phyloP scores from a whole-genome alignment of 768 basidiomycete species.

The Solioccasus polychromus region DNA sequence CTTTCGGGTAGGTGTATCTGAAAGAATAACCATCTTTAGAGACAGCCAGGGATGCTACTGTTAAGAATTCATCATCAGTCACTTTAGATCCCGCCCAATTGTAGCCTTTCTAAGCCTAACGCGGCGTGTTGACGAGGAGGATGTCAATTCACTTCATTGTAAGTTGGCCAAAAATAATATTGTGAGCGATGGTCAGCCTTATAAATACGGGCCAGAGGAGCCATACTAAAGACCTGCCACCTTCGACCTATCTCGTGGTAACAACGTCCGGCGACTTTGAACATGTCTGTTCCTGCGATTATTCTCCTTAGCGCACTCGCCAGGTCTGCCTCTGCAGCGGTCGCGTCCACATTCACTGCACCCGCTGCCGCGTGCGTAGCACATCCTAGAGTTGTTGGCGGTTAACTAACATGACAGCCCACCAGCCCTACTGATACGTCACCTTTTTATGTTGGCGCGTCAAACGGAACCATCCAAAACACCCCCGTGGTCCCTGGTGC shows the following conservation, averaged over 20 bases:
- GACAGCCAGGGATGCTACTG: not conserved
- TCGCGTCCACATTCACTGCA: conserved; percentile 20
- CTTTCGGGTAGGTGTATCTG: not conserved
- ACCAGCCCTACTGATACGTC: conserved; percentile 23
- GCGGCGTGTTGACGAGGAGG: not conserved
- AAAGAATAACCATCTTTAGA: not conserved
- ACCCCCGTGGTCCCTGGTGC: conserved; percentile 37
- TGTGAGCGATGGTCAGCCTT: not conserved
- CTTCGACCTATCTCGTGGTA: not conserved
- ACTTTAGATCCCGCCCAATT: not conserved
- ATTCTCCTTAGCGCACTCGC: conserved; percentile 17
- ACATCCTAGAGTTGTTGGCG: not conserved
- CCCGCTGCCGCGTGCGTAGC: conserved; percentile 22
- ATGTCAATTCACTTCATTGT: not conserved
- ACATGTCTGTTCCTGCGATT: conserved; percentile 8
- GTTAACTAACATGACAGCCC: conserved; percentile 1
- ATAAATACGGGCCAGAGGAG: conserved; percentile 7
- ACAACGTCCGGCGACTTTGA: not conserved
- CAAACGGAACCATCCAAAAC: conserved; percentile 41
- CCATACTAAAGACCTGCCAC: not conserved
- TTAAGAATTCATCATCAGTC: not conserved
- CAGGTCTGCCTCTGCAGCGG: conserved; percentile 12
- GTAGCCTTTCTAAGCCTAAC: not conserved
- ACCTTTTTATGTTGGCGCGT: conserved; percentile 39
- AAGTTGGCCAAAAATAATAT: not conserved